These are phyloP conservation scores for Purpureocillium lavendulum DNA, from an alignment of 2,329 filamentous ascomycete species.

Conservation along the genomic window DNA sequence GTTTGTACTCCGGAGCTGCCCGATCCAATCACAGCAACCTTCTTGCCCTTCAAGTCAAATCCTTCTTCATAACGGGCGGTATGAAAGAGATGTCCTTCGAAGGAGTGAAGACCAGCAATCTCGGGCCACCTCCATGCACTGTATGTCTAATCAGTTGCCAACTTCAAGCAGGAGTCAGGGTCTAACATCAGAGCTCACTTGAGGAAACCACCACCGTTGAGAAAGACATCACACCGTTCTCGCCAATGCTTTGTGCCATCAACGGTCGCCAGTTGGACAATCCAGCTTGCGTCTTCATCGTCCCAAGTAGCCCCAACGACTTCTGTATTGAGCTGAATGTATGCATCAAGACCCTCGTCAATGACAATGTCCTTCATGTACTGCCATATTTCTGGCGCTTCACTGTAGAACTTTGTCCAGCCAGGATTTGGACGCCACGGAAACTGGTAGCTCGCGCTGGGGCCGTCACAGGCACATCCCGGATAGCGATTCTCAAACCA, in stretches of 20 bases:
- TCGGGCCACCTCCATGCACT: slow-evolving; percentile 40
- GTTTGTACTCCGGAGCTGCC: slow-evolving; percentile 47
- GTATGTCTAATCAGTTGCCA: too few relatives aligned
- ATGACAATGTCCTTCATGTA: slow-evolving; percentile 40
- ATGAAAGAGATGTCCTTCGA: slow-evolving; percentile 41
- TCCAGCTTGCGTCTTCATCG: slow-evolving; percentile 33
- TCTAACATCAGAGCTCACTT: slow-evolving; percentile 20
- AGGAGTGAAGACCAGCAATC: slow-evolving; percentile 34
- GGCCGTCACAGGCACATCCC: slow-evolving; percentile 37
- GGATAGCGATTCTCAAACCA: slow-evolving; percentile 52
- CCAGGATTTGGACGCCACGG: slow-evolving; percentile 50
- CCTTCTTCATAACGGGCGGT: slow-evolving; percentile 42
- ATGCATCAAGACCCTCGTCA: slow-evolving; percentile 33
- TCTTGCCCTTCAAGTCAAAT: slow-evolving; percentile 41
- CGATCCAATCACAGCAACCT: slow-evolving; percentile 48
- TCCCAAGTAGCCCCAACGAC: slow-evolving; percentile 35
- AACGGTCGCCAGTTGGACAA: slow-evolving; percentile 25
- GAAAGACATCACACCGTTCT: slow-evolving; percentile 21
- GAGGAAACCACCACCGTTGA: slow-evolving; percentile 42
- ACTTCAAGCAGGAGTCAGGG: too few relatives aligned
- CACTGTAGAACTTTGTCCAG: slow-evolving; percentile 49
- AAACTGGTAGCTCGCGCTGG: slow-evolving; percentile 49
- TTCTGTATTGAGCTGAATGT: slow-evolving; percentile 35
- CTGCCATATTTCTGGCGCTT: slow-evolving; percentile 42
- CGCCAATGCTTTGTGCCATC: background rate